Base-by-base conservation (phyloP, 176 grass and related monocot genomes). In the Chrysopogon serrulatus region DNA sequence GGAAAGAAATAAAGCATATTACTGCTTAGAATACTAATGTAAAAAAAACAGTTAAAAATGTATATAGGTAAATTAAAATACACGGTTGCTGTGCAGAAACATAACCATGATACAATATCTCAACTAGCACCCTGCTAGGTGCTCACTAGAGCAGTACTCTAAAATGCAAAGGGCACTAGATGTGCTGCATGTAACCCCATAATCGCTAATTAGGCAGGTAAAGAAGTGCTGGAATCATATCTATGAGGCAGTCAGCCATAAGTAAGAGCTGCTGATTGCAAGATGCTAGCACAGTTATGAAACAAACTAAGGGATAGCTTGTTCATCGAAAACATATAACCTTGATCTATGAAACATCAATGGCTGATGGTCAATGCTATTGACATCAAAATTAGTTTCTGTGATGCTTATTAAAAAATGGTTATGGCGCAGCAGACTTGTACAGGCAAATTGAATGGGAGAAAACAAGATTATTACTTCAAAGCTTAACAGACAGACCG, bases 1-100 rank as follows among this genome's bases (percentile, higher is more conserved):
- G 30, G 71, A 82, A 79, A 32, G 26, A 79, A 59, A 80, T 61
- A 44, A 72, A 89, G 41, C 28, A 77, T 64, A 35, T 27, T 63
- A 82, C 21, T 77, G n/a, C 24, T 41, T 19, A 63, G 34, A 68
- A 80, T 79, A 76, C 27, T 17, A 31, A 24, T 78, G 27, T 39
- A 57, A 36, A 68, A 71, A 32, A 63, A 8, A 8, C 34, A 79
- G 9, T 53, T 54, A 54, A 54, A 54, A 23, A 21, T 54, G 48
- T 63, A 27, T 54, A 34, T 15, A 37, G 41, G 48, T 71, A 71
- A 36, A 72, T 18, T 24, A 5, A 65, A 42, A 24, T 26, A 44
- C 37, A 84, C 51, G 34, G 19, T 56, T 31, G 9, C 4, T 21
- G 6, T 19, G 19, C 1, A 77, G 8, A 63, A 77, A 49, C 63